phyloP scores from a whole-genome alignment of 164 flowering plant genomes.

The Echeveria elegans region DNA sequence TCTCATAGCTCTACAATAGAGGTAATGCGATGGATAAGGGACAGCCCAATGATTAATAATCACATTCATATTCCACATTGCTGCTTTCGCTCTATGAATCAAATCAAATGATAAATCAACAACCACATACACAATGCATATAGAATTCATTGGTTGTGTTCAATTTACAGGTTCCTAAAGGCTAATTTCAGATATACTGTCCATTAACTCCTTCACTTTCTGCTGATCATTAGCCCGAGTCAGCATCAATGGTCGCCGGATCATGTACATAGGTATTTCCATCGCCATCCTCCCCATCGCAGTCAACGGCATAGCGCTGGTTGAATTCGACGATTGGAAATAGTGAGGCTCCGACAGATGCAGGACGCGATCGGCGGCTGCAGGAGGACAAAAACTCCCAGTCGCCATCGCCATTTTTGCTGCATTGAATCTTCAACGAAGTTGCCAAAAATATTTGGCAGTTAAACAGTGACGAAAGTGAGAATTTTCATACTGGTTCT shows the following conservation, averaged over 20 bases:
- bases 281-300: conserved; percentile 55
- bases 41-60: too few species aligned
- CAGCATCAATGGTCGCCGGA: conserved; percentile 77
- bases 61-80: too few species aligned
- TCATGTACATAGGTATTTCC: conserved; percentile 78
- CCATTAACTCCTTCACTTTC: conserved; percentile 91
- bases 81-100: background rate
- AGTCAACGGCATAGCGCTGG: background rate
- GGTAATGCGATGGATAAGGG: too few species aligned
- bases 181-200: conserved; percentile 72
- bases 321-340: background rate
- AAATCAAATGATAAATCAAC: background rate
- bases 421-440: background rate
- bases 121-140: conserved; percentile 3
- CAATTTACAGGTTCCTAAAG: conserved; percentile 95
- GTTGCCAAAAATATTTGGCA: background rate
- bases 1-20: too few species aligned
- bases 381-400: background rate
- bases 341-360: background rate
- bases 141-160: too few species aligned
- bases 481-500: background rate
- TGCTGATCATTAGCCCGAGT: conserved; percentile 71
- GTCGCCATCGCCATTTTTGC: background rate
- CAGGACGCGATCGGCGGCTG: background rate
- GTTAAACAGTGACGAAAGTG: background rate